Evolutionary conservation across 371 early-diverging fungal genomes (phyloP).

Genomic region (Rhizopus arrhizus): DNA sequence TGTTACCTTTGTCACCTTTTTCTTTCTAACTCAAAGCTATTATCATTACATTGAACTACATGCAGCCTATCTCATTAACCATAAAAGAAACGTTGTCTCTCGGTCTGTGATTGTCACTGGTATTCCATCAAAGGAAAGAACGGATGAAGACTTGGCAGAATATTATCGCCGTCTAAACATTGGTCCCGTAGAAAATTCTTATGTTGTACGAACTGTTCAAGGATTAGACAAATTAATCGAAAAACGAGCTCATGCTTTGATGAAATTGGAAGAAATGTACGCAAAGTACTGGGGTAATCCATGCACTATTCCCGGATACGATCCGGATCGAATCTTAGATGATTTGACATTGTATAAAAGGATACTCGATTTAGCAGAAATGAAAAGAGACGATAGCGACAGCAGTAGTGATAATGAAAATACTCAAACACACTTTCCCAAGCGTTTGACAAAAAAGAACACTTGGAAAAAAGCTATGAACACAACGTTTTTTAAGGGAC

Average conservation of each 20-base stretch:
- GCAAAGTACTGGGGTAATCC: constrained; percentile 54
- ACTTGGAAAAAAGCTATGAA: constrained; percentile 9
- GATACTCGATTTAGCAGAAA: constrained; percentile 25
- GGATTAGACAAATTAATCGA: constrained; percentile 33
- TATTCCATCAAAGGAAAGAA: constrained; percentile 47
- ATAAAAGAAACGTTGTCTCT: constrained; percentile 40
- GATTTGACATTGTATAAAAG: constrained; percentile 35
- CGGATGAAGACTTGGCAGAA: constrained; percentile 49
- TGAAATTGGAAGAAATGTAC: constrained; percentile 45
- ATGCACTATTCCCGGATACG: constrained; percentile 41
- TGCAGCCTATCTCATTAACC: constrained; percentile 47
- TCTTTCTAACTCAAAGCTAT: constrained; percentile 54
- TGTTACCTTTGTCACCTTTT: constrained; percentile 54
- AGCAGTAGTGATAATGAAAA: constrained; percentile 6
- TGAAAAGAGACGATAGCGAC: constrained; percentile 4
- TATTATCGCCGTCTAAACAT: constrained; percentile 56
- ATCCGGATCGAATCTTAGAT: constrained; percentile 47
- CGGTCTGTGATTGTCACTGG: constrained; percentile 63
- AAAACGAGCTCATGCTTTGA: constrained; percentile 39
- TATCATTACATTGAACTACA: constrained; percentile 50
- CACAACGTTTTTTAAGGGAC: constrained; percentile 20
- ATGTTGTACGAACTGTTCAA: constrained; percentile 58
- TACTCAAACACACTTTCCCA: background rate
- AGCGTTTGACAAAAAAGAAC: constrained; percentile 23
- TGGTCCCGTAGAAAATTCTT: constrained; percentile 55